phyloP scores from a whole-genome alignment of 306 rosid genomes.

The Pyrus betulifolia region DNA sequence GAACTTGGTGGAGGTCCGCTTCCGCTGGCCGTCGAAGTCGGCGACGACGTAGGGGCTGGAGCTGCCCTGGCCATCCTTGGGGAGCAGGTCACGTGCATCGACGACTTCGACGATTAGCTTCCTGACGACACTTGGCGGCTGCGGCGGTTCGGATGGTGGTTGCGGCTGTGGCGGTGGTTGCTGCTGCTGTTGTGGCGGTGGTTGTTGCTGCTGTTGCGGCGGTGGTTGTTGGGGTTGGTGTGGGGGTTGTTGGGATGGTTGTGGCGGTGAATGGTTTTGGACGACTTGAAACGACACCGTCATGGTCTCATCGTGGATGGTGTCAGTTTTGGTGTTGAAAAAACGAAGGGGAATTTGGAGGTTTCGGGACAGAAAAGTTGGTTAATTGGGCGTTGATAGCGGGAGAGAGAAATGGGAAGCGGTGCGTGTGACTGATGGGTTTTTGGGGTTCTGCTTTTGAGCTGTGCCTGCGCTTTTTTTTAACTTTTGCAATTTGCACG shows the following conservation, averaged over 20 bases:
- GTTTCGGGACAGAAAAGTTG: neutral
- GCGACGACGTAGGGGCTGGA: conserved; percentile 88
- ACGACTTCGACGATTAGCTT: conserved; percentile 64
- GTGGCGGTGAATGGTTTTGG: conserved; percentile 6
- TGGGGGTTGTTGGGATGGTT: conserved; percentile 5
- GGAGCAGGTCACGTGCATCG: conserved; percentile 83
- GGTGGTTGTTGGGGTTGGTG: conserved; percentile 10
- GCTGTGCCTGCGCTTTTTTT: neutral
- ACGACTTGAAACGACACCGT: conserved; percentile 18
- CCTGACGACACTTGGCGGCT: conserved; percentile 21
- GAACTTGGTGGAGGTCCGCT: conserved; percentile 62
- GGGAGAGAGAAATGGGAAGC: neutral
- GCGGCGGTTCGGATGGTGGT: conserved; percentile 8
- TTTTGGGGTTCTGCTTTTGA: neutral
- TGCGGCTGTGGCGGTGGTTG: conserved; percentile 6
- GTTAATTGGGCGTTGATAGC: conserved; percentile 42
- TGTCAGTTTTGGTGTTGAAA: neutral
- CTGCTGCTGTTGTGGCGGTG: conserved; percentile 23
- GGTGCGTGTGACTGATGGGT: neutral
- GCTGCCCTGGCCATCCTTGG: conserved; percentile 94
- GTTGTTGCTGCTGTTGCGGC: conserved; percentile 17
- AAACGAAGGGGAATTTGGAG: neutral
- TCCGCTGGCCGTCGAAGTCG: conserved; percentile 77
- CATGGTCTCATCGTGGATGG: conserved; percentile 42
- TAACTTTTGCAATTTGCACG: neutral